Conservation (phyloP, 768 basidiomycete species). For the Amanita subjunquillea region DNA sequence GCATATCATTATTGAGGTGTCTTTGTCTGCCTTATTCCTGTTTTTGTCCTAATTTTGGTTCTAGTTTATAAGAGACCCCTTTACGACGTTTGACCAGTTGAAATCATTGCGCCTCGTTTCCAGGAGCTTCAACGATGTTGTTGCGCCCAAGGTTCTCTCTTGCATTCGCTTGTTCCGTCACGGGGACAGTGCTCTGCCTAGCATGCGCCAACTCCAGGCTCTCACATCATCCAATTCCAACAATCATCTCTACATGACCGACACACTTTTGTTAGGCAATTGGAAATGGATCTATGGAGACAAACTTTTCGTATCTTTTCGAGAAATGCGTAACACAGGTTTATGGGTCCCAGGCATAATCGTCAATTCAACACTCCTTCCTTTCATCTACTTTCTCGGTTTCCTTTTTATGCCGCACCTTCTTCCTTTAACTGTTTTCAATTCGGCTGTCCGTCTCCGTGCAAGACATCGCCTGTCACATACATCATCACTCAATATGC, state of each 20-base stretch:
- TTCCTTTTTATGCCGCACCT: background rate
- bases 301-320: background rate
- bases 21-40: background rate
- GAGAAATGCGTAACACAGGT: slow-evolving; percentile 2
- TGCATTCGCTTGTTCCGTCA: background rate
- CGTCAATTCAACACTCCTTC: background rate
- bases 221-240: background rate
- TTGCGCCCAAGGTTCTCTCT: background rate
- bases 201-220: background rate
- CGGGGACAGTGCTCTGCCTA: background rate
- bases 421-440: background rate
- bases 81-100: slow-evolving; percentile 3
- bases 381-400: background rate
- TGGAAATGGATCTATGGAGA: slow-evolving; percentile 2
- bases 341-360: background rate
- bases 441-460: background rate
- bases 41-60: background rate
- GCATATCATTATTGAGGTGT: background rate
- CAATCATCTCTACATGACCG: background rate
- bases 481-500: background rate
- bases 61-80: background rate
- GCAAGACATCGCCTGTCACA: background rate
- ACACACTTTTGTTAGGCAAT: background rate
- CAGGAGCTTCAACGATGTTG: background rate
- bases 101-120: background rate